Evolutionary conservation across 116 monocot species (phyloP), one percentile per base, ranked within the genome.

Genomic region (Papilionanthe hybrid): DNA sequence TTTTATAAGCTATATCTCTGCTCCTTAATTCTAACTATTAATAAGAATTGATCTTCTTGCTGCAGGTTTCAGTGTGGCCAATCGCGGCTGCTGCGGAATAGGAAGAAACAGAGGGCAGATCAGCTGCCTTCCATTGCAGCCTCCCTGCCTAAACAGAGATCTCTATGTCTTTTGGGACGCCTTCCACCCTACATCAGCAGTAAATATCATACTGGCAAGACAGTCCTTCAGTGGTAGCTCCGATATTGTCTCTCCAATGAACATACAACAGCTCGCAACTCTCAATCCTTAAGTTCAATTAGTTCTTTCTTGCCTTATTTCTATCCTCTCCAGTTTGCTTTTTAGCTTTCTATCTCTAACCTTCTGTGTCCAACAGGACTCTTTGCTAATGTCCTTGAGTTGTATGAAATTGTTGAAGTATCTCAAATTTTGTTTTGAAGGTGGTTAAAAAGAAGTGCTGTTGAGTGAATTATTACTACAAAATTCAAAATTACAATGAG

Each of bases 71-170:
- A 76, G 27, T 55, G 92, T 92, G 9, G 87, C 80, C 1, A 92
- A 94, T 75, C 76, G 72, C 11, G 94, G 94, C 12, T 94, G 94
- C 72, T 94, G 94, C 65, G 94, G 94, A 13, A 88, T 94, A 22
- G 94, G 94, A 47, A 92, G 94, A 85, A 92, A 94, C 84, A 90
- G 89, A 15, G 94, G 94, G 4, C 92, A 94, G 65, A 84, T 90
- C 3, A 94, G 88, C 10, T 94, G 94, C 78, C 84, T 94, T 1
- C 94, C 94, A 8, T 83, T 76, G 28, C 90, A 92, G 75, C 81
- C 88, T 5, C 94, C 94, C 0, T 94, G 92, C 79, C 27, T 50
- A n/a, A 85, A 92, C 68, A 78, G 94, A 77, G 72, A 85, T 1
- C 57, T 80, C 80, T 92, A 90, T 76, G 28, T 92, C 42, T 94